Percentiles rank a stretch among this genome's conserved stretches.
Evolutionary conservation across 1,284 basidiomycete genomes (phyloP).

Genomic region (Golubevia pallescens): DNA sequence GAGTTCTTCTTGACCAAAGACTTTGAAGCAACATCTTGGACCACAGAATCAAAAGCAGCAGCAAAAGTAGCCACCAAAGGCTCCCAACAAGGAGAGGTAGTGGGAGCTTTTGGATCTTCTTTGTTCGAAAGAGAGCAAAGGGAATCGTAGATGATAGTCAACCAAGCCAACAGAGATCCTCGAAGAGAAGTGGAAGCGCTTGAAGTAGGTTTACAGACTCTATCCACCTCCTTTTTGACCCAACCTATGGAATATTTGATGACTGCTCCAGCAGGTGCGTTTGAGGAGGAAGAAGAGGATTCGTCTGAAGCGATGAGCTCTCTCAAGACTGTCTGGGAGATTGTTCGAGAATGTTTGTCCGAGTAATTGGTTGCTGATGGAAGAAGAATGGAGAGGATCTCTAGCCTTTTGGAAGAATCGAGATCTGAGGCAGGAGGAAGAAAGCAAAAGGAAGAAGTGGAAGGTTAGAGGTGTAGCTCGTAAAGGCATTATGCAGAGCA

Average conservation of each 20-base stretch:
- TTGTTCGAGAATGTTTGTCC: neutral
- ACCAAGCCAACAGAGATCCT: neutral
- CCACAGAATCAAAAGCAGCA: neutral
- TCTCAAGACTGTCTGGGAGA: neutral
- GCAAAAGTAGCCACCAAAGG: neutral
- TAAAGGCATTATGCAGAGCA: too few species aligned
- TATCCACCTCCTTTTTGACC: neutral
- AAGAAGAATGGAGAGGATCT: neutral
- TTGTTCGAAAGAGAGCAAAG: neutral
- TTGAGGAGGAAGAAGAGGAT: neutral
- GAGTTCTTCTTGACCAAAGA: neutral
- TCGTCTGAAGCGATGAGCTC: neutral
- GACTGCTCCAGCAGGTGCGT: neutral
- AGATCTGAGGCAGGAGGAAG: neutral
- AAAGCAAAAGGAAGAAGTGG: too few species aligned
- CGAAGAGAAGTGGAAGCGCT: constrained; percentile 14
- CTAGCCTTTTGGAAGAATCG: neutral
- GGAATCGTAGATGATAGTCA: neutral
- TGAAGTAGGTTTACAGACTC: neutral
- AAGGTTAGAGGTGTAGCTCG: too few species aligned
- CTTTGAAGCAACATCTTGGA: neutral
- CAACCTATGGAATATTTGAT: neutral
- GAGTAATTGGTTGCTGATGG: neutral
- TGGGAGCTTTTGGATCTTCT: neutral
- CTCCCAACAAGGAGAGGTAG: neutral